Evolutionary conservation across 306 rosid genomes (phyloP).

Genomic region (Gynostemma pentaphyllum): DNA sequence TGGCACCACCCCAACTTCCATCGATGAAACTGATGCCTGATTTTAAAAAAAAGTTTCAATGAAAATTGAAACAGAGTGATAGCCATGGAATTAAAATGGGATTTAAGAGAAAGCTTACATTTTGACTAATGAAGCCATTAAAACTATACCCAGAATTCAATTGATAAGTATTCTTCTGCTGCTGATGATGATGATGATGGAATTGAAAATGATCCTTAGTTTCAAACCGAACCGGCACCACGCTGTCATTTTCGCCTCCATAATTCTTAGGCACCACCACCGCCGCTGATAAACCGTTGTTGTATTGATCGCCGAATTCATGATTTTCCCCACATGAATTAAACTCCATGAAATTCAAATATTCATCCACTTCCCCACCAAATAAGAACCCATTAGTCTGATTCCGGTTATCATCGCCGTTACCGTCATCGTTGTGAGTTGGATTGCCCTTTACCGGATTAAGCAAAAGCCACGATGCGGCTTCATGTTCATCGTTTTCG

Average conservation of each 20-base stretch:
- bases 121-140: conserved; percentile 49
- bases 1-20: conserved; percentile 84
- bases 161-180: conserved; percentile 46
- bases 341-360: conserved; percentile 70
- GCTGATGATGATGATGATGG: conserved; percentile 27
- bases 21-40: conserved; percentile 71
- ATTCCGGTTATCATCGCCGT: not conserved
- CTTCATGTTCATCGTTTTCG: conserved; percentile 56
- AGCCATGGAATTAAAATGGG: too few relatives aligned
- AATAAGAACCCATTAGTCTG: conserved; percentile 41
- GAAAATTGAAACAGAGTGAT: too few relatives aligned
- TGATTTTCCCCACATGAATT: conserved; percentile 35
- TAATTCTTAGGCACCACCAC: conserved; percentile 29
- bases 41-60: not conserved
- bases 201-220: conserved; percentile 21
- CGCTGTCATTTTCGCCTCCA: conserved; percentile 41
- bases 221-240: conserved; percentile 59
- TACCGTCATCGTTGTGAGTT: not conserved
- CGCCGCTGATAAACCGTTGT: too few relatives aligned
- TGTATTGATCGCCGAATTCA: conserved; percentile 20
- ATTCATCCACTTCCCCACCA: conserved; percentile 74
- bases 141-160: conserved; percentile 51
- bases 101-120: conserved; percentile 24
- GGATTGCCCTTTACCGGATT: conserved; percentile 36
- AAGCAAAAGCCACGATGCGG: conserved; percentile 78